Conservation (phyloP, 176 grass and related monocot genomes). For the Panicum miliaceum region DNA sequence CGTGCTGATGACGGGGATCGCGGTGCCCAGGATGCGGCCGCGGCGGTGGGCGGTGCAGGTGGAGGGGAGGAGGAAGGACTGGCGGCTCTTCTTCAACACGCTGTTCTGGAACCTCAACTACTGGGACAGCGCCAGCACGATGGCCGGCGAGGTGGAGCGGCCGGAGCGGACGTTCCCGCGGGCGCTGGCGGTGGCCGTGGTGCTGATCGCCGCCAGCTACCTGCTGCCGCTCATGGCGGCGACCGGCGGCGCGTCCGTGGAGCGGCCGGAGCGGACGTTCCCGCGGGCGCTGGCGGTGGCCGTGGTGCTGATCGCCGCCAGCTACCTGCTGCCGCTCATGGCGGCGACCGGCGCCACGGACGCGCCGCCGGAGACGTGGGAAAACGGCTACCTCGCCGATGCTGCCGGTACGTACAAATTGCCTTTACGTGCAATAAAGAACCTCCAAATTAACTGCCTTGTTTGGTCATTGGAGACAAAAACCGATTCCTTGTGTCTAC, state of each 20-base stretch:
- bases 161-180: slow-evolving; percentile 51
- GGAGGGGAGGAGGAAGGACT: slow-evolving; percentile 22
- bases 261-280: slow-evolving; percentile 49
- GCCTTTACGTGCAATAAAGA: not conserved
- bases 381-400: slow-evolving; percentile 52
- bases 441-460: not conserved
- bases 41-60: slow-evolving; percentile 38
- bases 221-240: slow-evolving; percentile 50
- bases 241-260: slow-evolving; percentile 56
- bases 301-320: slow-evolving; percentile 37
- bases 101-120: slow-evolving; percentile 72
- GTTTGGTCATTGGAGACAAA: slow-evolving; percentile 10
- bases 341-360: slow-evolving; percentile 43
- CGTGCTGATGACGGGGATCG: slow-evolving; percentile 46
- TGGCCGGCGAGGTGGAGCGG: slow-evolving; percentile 58
- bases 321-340: slow-evolving; percentile 54
- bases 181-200: slow-evolving; percentile 38
- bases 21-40: slow-evolving; percentile 39
- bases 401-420: slow-evolving; percentile 31
- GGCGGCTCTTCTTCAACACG: slow-evolving; percentile 61
- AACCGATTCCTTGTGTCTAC: not conserved
- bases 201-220: slow-evolving; percentile 48
- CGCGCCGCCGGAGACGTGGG: slow-evolving; percentile 46
- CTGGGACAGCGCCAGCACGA: slow-evolving; percentile 60
- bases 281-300: slow-evolving; percentile 42